These are phyloP conservation scores for Microdochium bolleyi DNA, from an alignment of 2,329 filamentous ascomycete genomes.

Conservation along the genomic window DNA sequence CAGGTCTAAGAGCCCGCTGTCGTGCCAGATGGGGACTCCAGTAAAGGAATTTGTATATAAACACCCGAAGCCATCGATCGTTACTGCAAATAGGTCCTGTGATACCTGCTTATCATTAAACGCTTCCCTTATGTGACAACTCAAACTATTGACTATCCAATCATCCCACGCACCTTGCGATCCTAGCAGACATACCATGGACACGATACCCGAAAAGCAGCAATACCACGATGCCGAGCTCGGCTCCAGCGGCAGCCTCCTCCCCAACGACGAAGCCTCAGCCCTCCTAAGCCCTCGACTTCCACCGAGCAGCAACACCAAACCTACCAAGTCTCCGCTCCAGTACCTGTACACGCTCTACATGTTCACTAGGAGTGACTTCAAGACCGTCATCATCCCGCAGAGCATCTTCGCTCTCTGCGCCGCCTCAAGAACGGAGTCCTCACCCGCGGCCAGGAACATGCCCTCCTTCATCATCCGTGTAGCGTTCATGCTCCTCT, in stretches of 20 bases:
- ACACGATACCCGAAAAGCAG: not conserved
- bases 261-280: not conserved
- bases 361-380: conserved; percentile 22
- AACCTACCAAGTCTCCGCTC: not conserved
- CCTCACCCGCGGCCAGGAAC: not conserved
- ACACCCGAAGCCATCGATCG: too few species aligned
- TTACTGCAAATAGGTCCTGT: too few species aligned
- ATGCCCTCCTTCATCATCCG: not conserved
- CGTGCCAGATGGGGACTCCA: too few species aligned
- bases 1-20: too few species aligned
- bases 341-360: conserved; percentile 13
- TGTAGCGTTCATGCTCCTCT: conserved; percentile 1
- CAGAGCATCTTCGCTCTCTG: conserved; percentile 17
- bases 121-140: too few species aligned
- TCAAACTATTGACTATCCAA: too few species aligned
- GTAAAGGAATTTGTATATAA: too few species aligned
- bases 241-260: not conserved
- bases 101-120: too few species aligned
- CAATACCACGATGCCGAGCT: not conserved
- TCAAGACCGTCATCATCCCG: conserved; percentile 21
- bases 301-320: not conserved
- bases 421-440: not conserved
- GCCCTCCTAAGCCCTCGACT: not conserved
- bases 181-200: too few species aligned
- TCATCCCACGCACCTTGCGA: too few species aligned